These are phyloP conservation scores for Citrus cavaleriei DNA, from an alignment of 345 rosid species.

Conservation along the genomic window DNA sequence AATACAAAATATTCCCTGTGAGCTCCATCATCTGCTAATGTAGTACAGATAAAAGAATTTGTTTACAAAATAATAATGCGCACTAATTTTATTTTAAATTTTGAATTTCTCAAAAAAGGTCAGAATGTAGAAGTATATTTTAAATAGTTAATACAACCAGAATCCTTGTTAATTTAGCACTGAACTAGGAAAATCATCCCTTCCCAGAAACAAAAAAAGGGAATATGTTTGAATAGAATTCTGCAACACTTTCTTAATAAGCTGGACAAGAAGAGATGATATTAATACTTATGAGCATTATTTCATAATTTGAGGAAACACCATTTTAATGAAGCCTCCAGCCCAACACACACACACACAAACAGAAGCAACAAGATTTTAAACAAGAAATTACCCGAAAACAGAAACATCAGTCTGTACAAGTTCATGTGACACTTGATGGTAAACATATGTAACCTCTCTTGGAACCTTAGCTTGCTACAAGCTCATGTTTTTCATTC, in stretches of 20 bases:
- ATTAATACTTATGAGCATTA: neutral
- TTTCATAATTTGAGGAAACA: neutral
- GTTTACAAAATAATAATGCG: neutral
- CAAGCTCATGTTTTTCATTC: neutral
- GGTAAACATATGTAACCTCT: neutral
- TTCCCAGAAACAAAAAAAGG: no score
- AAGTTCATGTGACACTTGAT: neutral
- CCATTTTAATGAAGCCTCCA: neutral
- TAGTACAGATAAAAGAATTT: neutral
- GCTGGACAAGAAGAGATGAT: neutral
- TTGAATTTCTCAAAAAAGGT: neutral
- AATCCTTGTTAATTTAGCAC: neutral
- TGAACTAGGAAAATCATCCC: neutral
- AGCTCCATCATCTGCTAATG: neutral
- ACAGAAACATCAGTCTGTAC: neutral
- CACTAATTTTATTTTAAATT: neutral
- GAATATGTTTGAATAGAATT: neutral
- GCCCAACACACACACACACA: neutral
- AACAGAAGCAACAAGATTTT: neutral
- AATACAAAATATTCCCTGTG: neutral
- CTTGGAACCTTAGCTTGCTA: neutral
- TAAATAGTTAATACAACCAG: neutral
- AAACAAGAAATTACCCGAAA: neutral
- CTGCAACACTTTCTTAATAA: neutral
- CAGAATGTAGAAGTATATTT: neutral